phyloP scores from a whole-genome alignment of 1,284 basidiomycete species.

The Apiotrichum sp. region DNA sequence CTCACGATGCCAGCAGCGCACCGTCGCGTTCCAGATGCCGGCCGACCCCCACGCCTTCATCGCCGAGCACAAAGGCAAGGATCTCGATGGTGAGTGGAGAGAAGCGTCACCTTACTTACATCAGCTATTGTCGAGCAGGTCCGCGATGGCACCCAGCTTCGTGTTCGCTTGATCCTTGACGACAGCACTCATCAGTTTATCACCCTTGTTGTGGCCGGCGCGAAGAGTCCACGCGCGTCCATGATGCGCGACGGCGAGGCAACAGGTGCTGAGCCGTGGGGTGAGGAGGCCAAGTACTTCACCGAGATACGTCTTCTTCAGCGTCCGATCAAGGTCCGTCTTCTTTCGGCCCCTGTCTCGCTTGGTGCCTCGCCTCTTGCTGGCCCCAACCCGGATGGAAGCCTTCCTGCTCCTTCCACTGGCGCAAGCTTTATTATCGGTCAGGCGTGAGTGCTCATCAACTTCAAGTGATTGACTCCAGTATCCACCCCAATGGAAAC shows the following conservation, averaged over 20 bases:
- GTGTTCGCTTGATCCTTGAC: slow-evolving; percentile 79
- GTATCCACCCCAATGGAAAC: slow-evolving; percentile 87
- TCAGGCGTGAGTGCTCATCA: slow-evolving; percentile 52
- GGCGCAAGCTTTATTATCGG: slow-evolving; percentile 85
- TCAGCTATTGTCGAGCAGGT: slow-evolving; percentile 88
- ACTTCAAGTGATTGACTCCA: not conserved
- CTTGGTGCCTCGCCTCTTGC: slow-evolving; percentile 76
- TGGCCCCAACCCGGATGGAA: slow-evolving; percentile 51
- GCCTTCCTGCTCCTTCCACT: slow-evolving; percentile 41
- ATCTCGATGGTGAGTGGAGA: slow-evolving; percentile 63
- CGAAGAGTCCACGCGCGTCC: slow-evolving; percentile 65
- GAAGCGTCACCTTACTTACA: not conserved
- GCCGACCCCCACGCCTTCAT: slow-evolving; percentile 82
- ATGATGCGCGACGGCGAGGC: slow-evolving; percentile 66
- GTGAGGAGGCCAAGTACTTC: slow-evolving; percentile 92
- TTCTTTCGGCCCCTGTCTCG: slow-evolving; percentile 75
- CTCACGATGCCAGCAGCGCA: slow-evolving; percentile 55
- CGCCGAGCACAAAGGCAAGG: slow-evolving; percentile 81
- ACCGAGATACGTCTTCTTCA: slow-evolving; percentile 88
- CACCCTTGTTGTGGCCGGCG: slow-evolving; percentile 65
- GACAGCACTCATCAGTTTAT: slow-evolving; percentile 64
- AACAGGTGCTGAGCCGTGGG: slow-evolving; percentile 62
- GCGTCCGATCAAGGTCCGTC: slow-evolving; percentile 74
- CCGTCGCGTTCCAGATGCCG: slow-evolving; percentile 82
- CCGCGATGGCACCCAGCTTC: slow-evolving; percentile 83